Percentiles rank a stretch among this genome's conserved stretches.
Evolutionary conservation across 345 rosid genomes (phyloP).

Genomic region (Pistacia integerrima): DNA sequence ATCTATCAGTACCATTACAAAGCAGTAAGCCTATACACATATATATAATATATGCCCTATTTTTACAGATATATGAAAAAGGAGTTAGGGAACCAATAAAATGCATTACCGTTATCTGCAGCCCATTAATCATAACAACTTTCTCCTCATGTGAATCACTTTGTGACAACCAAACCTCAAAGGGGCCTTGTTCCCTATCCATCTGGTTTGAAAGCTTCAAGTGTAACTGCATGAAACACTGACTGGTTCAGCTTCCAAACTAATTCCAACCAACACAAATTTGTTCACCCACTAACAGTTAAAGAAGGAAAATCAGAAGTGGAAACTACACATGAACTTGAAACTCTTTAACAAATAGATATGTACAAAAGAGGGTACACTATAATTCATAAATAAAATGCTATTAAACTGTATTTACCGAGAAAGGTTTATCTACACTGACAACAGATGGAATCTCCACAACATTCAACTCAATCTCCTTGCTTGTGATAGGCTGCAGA

Average conservation of each 20-base stretch:
- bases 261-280: not conserved
- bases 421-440: slow-evolving; percentile 68
- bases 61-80: not conserved
- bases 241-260: slow-evolving; percentile 27
- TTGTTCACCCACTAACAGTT: not conserved
- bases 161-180: slow-evolving; percentile 71
- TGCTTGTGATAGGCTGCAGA: slow-evolving; percentile 61
- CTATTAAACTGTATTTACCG: slow-evolving; percentile 40
- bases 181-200: slow-evolving; percentile 77
- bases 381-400: not conserved
- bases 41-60: not conserved
- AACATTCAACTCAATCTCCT: slow-evolving; percentile 74
- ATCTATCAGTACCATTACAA: slow-evolving; percentile 10
- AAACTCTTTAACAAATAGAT: not conserved
- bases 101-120: slow-evolving; percentile 70
- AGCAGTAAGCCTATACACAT: not conserved
- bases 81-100: slow-evolving; percentile 5
- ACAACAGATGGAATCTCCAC: slow-evolving; percentile 61
- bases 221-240: slow-evolving; percentile 50
- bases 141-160: slow-evolving; percentile 59
- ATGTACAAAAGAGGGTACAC: not conserved
- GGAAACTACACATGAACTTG: not conserved
- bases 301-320: slow-evolving; percentile 1
- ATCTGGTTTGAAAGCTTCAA: slow-evolving; percentile 76
- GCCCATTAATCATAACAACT: slow-evolving; percentile 75